Base-by-base conservation (phyloP, 176 grass and related monocot genomes). In the Tillandsia fasciculata region DNA sequence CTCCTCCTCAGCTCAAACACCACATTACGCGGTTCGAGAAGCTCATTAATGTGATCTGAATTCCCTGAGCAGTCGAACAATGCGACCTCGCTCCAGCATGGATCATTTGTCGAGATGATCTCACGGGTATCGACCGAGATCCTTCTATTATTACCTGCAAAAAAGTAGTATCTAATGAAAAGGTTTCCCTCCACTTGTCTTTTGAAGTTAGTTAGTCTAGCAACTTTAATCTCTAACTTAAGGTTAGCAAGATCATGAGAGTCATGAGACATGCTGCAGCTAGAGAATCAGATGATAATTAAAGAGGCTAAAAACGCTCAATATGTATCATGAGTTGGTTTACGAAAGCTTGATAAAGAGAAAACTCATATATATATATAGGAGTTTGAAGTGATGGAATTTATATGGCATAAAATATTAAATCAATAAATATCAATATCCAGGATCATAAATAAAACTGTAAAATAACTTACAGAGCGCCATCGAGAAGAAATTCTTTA, bases 51-150 rank as follows among this genome's bases (percentile, higher is more conserved):
- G 9, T 9, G 26, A 12, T 29, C 72, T 2, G 11, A 7, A 50
- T 9, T 15, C 2, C 26, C 73, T 26, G 7, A 12, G 51, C 73
- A 67, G 49, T 67, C 50, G 9, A 76, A 28, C 0, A n/a, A 14
- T 7, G 29, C 70, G 12, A 54, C 23, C 64, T 53, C 74, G 26
- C 81, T 86, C 78, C 75, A 91, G 81, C 8, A 14, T 27, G 12
- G 66, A 78, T 50, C 66, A 72, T 56, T 81, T 56, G 52, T 70
- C 68, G 81, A 70, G 69, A 72, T 7, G 51, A 81, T 57, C 64
- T 87, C 88, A 2, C 74, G 64, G 12, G 81, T 91, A 72, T 91
- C 81, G 51, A 91, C 74, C 12, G 81, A 78, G 50, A 91, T 70
- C 65, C 88, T 67, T 48, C 83, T 54, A 64, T 61, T 70, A 2